These are phyloP conservation scores for Fonsecaea pugnacius DNA, from an alignment of 2,329 filamentous ascomycete species.

Conservation along the genomic window DNA sequence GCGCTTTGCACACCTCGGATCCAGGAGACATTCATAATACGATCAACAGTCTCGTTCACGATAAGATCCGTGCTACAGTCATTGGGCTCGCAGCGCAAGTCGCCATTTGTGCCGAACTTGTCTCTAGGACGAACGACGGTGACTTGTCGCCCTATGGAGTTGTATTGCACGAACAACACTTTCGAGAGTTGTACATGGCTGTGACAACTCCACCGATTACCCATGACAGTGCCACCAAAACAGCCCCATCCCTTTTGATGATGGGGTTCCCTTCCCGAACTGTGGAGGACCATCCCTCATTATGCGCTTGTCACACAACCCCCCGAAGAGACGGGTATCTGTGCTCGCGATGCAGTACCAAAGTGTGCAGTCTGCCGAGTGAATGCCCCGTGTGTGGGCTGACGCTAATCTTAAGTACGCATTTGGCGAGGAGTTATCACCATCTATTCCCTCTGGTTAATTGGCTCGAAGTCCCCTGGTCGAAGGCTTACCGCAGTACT, in stretches of 20 bases:
- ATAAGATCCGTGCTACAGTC: slow-evolving; percentile 84
- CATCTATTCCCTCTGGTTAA: slow-evolving; percentile 88
- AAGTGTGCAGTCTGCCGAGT: slow-evolving; percentile 86
- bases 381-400: slow-evolving; percentile 91
- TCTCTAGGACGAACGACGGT: slow-evolving; percentile 81
- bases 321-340: slow-evolving; percentile 83
- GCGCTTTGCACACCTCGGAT: slow-evolving; percentile 85
- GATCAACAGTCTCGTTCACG: slow-evolving; percentile 74
- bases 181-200: slow-evolving; percentile 83
- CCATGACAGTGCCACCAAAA: slow-evolving; percentile 51
- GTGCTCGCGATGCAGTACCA: slow-evolving; percentile 84
- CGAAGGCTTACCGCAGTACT: slow-evolving; percentile 63
- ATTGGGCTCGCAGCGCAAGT: slow-evolving; percentile 91
- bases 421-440: slow-evolving; percentile 89
- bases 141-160: slow-evolving; percentile 75
- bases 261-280: slow-evolving; percentile 96
- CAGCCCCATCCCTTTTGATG: slow-evolving; percentile 72
- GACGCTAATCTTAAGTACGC: slow-evolving; percentile 91
- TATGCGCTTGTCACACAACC: slow-evolving; percentile 89
- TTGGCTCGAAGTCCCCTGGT: slow-evolving; percentile 89
- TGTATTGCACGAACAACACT: slow-evolving; percentile 84
- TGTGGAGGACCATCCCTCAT: slow-evolving; percentile 70
- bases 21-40: slow-evolving; percentile 95
- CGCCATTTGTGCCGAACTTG: slow-evolving; percentile 88
- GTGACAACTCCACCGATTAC: slow-evolving; percentile 88